A percentile compares a stretch with the other conserved stretches of the same genome.
These are phyloP conservation scores for Bolboschoenoplectus hybrid DNA, from an alignment of 202 grass and related monocot genomes.

Conservation along the genomic window DNA sequence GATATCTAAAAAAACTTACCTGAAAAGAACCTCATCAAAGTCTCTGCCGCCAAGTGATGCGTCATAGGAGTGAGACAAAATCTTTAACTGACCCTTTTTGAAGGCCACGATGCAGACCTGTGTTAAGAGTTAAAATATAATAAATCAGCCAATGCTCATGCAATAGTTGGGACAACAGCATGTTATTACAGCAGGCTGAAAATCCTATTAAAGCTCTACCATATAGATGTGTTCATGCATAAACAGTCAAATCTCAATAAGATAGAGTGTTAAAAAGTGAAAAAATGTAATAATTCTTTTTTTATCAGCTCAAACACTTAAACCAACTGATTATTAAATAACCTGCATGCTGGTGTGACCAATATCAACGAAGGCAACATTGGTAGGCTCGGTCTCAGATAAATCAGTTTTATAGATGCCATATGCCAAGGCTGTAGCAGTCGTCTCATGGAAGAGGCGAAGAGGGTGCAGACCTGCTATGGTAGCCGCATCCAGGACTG, in stretches of 20 bases:
- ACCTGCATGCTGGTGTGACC: slow-evolving; percentile 84
- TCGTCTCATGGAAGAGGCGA: slow-evolving; percentile 81
- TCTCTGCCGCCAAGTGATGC: slow-evolving; percentile 79
- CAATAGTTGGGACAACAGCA: not conserved
- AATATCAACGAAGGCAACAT: slow-evolving; percentile 87
- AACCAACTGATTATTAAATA: not conserved
- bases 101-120: slow-evolving; percentile 67
- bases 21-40: slow-evolving; percentile 77
- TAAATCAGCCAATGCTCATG: slow-evolving; percentile 8
- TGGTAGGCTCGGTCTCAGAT: slow-evolving; percentile 67
- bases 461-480: slow-evolving; percentile 71
- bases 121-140: slow-evolving; percentile 11
- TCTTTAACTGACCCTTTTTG: slow-evolving; percentile 82
- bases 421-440: slow-evolving; percentile 82
- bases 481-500: slow-evolving; percentile 67
- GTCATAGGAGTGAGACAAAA: slow-evolving; percentile 78
- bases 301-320: not conserved
- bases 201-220: not conserved
- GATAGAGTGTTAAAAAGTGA: not conserved
- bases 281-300: slow-evolving; percentile 2
- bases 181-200: slow-evolving; percentile 19
- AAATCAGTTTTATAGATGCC: slow-evolving; percentile 93
- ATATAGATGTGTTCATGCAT: not conserved
- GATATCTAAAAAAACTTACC: slow-evolving; percentile 10
- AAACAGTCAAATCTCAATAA: slow-evolving; percentile 14